Evolutionary conservation across 2,329 filamentous ascomycete species (phyloP), one percentile per base, ranked within the genome.

Genomic region (Apiospora phragmitis): DNA sequence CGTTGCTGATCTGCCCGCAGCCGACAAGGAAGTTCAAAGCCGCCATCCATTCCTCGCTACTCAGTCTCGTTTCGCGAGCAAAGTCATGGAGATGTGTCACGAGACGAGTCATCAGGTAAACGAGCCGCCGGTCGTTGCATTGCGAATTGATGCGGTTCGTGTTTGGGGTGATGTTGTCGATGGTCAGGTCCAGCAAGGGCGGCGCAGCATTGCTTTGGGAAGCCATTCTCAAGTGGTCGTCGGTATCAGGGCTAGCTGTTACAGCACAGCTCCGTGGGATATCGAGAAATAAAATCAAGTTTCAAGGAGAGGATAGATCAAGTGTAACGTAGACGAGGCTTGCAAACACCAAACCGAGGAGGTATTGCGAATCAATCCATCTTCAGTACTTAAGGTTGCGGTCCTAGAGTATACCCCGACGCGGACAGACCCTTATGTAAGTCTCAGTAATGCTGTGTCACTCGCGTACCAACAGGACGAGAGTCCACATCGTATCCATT

Each of bases 11-110:
- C 80, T 95, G 87, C 5, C 93, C 93, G 11, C 92, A 91, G 51
- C 85, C 84, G 0, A 92, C 93, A 38, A 95, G 83, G 82, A 95
- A 95, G 59, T 88, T 82, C 69, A 95, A 85, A 1, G 89, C 92
- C 0, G 87, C 83, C 90, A 93, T 93, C 93, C 93, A 95, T 84
- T 96, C 93, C 3, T 89, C 85, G 4, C 91, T 92, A 79, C 90
- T 93, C 43, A 95, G 85, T 41, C 93, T 85, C 1, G 92, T 95
- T 80, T 95, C 93, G 69, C 93, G 87, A 6, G 92, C 92, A 79
- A 94, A 95, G 82, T 95, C 93, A 81, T 96, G 93, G 1, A 95
- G 83, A 81, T 96, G 93, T 16, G 89, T 88, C 66, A 95, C 92
- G 18, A 95, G 86, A 24, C 92, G 86, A 75, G 92, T 89, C 78